Conservation (phyloP, 2,329 filamentous ascomycete genomes). For the Trichoderma citrinoviride region DNA sequence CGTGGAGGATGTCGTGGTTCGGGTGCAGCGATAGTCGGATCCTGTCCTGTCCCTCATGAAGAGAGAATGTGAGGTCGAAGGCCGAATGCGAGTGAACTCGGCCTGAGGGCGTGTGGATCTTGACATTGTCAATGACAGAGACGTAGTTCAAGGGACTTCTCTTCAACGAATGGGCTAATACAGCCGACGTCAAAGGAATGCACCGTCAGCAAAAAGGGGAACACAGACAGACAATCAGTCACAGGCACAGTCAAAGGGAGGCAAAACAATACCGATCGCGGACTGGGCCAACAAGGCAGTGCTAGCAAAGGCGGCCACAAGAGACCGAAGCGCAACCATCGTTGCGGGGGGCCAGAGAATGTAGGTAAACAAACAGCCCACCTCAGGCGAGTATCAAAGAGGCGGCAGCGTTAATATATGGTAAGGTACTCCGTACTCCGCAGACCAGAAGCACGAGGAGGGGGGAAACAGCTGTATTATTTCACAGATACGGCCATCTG, state of each 20-base stretch:
- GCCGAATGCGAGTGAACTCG: constrained; percentile 75
- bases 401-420: constrained; percentile 13
- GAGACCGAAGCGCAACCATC: constrained; percentile 31
- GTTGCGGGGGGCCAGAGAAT: constrained; percentile 2
- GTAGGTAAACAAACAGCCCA: background rate
- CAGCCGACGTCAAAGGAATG: constrained; percentile 23
- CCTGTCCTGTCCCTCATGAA: constrained; percentile 64
- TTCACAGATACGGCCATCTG: constrained; percentile 15
- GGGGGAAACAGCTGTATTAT: background rate
- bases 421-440: background rate
- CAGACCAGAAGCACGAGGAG: constrained; percentile 1
- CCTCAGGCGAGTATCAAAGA: background rate
- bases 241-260: constrained; percentile 8
- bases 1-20: constrained; percentile 83
- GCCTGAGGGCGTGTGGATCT: constrained; percentile 75
- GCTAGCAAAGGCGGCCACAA: constrained; percentile 29
- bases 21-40: constrained; percentile 81
- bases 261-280: constrained; percentile 25
- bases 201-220: constrained; percentile 29
- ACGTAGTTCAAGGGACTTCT: constrained; percentile 76
- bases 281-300: constrained; percentile 27
- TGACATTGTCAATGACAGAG: constrained; percentile 68
- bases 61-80: constrained; percentile 80
- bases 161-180: constrained; percentile 64
- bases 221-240: background rate